Conservation (phyloP, 352 stramenopile genomes). For the Phytophthora megakarya region DNA sequence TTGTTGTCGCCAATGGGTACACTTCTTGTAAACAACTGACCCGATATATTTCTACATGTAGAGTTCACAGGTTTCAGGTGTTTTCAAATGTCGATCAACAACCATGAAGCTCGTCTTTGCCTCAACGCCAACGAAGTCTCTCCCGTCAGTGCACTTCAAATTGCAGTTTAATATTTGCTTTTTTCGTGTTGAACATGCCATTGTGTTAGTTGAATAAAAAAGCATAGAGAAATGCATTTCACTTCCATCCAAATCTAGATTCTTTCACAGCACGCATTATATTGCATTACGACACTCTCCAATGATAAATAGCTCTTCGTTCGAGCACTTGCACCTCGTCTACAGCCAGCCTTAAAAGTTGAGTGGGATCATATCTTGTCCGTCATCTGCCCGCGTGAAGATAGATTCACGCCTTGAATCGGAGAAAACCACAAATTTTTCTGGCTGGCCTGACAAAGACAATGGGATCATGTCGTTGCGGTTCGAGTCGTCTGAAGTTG, state of each 20-base stretch:
- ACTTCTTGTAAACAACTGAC: no score
- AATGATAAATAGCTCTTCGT: conserved; percentile 48
- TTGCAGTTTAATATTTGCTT: no score
- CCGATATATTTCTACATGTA: no score
- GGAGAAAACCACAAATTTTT: conserved; percentile 42
- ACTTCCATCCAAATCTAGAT: not conserved
- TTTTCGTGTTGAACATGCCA: no score
- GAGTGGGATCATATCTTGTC: conserved; percentile 49
- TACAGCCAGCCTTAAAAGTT: conserved; percentile 29
- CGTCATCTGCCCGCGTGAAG: conserved; percentile 36
- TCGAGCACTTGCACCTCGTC: conserved; percentile 34
- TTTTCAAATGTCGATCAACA: no score
- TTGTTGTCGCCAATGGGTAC: no score
- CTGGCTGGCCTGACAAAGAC: conserved; percentile 11
- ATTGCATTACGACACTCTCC: conserved; percentile 30
- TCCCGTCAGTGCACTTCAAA: no score
- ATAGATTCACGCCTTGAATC: conserved; percentile 45
- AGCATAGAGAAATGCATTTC: no score
- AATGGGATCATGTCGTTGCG: conserved; percentile 46
- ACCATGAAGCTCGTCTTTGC: no score
- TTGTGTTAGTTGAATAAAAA: no score
- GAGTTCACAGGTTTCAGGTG: no score
- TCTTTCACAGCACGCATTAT: conserved; percentile 10
- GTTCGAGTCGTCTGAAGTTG: conserved; percentile 18
- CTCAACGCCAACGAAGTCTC: no score